A percentile compares a stretch with the other conserved stretches of the same genome.
phyloP scores from a whole-genome alignment of 1,284 basidiomycete species.

The Heliocybe sulcata region DNA sequence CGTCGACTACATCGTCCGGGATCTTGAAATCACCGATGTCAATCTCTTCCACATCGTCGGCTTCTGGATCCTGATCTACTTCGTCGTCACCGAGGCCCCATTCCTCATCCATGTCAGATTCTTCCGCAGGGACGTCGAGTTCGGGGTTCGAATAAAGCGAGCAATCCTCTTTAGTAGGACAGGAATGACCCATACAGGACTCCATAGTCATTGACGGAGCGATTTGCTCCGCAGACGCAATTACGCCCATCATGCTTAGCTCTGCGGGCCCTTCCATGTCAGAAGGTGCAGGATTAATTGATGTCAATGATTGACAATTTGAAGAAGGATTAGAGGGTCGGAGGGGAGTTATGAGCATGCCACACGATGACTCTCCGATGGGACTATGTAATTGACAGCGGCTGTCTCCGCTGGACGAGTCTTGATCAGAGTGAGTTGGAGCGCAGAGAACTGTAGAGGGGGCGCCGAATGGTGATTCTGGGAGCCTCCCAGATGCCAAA shows the following conservation, averaged over 20 bases:
- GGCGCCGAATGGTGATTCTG: too few species aligned
- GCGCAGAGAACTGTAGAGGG: too few species aligned
- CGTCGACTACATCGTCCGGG: constrained; percentile 5
- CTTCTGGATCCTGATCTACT: constrained; percentile 14
- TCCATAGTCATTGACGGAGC: neutral
- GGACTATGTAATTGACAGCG: too few species aligned
- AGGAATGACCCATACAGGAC: neutral
- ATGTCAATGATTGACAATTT: too few species aligned
- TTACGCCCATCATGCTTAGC: neutral
- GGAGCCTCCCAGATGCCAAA: too few species aligned
- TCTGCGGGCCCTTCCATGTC: neutral
- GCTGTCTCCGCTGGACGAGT: too few species aligned
- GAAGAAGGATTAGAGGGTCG: too few species aligned
- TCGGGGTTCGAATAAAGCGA: neutral
- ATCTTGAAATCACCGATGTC: constrained; percentile 19
- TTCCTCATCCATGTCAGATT: constrained; percentile 24
- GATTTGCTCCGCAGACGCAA: neutral
- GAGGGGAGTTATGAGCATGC: too few species aligned
- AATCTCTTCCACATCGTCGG: constrained; percentile 12
- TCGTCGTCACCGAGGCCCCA: constrained; percentile 66
- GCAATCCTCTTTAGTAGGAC: neutral
- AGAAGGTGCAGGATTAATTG: too few species aligned
- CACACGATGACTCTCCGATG: too few species aligned
- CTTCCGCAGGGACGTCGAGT: constrained; percentile 17
- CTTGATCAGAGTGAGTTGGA: too few species aligned